Percentiles rank a stretch among this genome's conserved stretches.
These are phyloP conservation scores for Botryotinia globosa DNA, from an alignment of 2,329 filamentous ascomycete species.

Conservation along the genomic window DNA sequence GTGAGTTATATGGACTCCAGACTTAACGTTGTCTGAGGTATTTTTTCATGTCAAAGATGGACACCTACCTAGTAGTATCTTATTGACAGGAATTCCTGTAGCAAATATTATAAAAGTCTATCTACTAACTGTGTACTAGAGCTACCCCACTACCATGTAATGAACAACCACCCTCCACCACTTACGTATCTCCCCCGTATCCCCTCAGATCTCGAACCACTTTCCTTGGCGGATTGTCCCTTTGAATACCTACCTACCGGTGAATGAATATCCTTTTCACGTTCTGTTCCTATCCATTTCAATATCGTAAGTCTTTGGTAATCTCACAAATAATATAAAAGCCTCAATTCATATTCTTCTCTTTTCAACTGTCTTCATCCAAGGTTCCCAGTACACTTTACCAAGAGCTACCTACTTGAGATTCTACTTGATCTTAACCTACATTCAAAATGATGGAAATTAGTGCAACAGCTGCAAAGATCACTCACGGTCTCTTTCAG, in stretches of 20 bases:
- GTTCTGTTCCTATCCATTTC: neutral
- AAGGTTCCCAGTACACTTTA: neutral
- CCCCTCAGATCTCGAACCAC: slow-evolving; percentile 2
- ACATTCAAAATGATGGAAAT: slow-evolving; percentile 35
- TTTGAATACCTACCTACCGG: neutral
- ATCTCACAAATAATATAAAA: neutral
- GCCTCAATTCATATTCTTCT: neutral
- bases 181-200: neutral
- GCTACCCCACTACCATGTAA: neutral
- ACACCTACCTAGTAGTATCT: no score
- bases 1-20: neutral
- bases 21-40: neutral
- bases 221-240: slow-evolving; percentile 4
- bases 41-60: neutral
- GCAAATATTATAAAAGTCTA: neutral
- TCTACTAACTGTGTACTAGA: neutral
- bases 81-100: neutral
- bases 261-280: neutral
- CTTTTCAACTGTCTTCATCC: neutral
- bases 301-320: neutral
- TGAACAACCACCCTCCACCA: neutral
- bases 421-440: neutral
- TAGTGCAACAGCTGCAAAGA: slow-evolving; percentile 28
- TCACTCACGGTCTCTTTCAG: slow-evolving; percentile 32
- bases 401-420: neutral